Evolutionary conservation across 1,284 basidiomycete genomes (phyloP).

Genomic region (Crepidotus sp.): DNA sequence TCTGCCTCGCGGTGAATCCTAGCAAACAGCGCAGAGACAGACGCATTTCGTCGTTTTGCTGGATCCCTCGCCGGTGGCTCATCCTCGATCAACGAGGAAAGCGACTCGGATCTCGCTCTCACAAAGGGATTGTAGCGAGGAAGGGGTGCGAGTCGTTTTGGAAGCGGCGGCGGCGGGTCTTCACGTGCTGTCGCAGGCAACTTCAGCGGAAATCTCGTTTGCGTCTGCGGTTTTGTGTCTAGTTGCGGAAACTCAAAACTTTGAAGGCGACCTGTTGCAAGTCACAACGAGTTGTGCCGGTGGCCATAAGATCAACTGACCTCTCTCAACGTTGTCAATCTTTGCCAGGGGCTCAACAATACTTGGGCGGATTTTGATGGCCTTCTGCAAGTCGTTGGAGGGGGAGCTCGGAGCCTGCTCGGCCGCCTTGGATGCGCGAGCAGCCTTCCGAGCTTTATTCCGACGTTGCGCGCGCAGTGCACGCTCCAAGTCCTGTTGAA

Average conservation of each 20-base stretch:
- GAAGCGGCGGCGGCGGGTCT: not conserved
- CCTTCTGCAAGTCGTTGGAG: not conserved
- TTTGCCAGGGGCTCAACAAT: not conserved
- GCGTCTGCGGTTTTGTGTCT: not conserved
- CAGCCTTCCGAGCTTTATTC: constrained; percentile 13
- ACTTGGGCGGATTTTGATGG: not conserved
- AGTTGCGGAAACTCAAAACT: constrained; percentile 8
- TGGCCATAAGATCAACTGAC: not conserved
- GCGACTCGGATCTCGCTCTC: constrained; percentile 25
- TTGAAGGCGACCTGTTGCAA: constrained; percentile 6
- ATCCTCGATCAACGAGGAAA: constrained; percentile 24
- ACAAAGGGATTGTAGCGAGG: constrained; percentile 27
- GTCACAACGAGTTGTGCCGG: not conserved
- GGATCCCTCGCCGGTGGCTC: constrained; percentile 2
- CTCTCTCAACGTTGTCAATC: not conserved
- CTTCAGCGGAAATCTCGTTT: not conserved
- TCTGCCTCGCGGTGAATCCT: constrained; percentile 15
- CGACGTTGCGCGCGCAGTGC: constrained; percentile 15
- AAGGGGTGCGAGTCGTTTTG: constrained; percentile 24
- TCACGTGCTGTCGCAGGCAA: not conserved
- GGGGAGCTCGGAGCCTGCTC: not conserved
- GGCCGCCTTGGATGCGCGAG: constrained; percentile 1
- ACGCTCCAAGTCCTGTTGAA: constrained; percentile 18
- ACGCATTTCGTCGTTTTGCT: constrained; percentile 9
- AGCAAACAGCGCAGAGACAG: constrained; percentile 12